A percentile compares a stretch with the other conserved stretches of the same genome.
These are phyloP conservation scores for Boletus insuetus DNA, from an alignment of 768 basidiomycete species.

Conservation along the genomic window DNA sequence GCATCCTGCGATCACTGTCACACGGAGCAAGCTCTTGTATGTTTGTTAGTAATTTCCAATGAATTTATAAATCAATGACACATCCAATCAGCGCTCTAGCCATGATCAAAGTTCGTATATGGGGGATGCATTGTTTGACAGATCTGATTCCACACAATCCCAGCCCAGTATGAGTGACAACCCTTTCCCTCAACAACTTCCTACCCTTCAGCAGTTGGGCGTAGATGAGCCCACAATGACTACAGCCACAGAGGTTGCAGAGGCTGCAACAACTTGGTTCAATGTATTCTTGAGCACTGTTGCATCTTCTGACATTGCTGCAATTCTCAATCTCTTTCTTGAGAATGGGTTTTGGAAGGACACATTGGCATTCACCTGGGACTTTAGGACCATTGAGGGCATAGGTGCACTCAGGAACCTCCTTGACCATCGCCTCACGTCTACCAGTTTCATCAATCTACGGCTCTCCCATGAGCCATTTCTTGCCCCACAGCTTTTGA, in stretches of 20 bases:
- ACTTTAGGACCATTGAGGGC: slow-evolving; percentile 49
- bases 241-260: slow-evolving; percentile 17
- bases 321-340: slow-evolving; percentile 25
- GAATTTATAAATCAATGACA: no score
- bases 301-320: slow-evolving; percentile 7
- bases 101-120: no score
- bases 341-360: slow-evolving; percentile 48
- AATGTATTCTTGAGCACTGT: slow-evolving; percentile 21
- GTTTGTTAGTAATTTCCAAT: no score
- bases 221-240: slow-evolving; percentile 17
- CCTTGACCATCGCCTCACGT: slow-evolving; percentile 33
- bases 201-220: slow-evolving; percentile 25
- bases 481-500: slow-evolving; percentile 32
- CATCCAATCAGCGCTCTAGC: no score
- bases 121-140: no score
- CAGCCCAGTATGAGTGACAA: slow-evolving; percentile 15
- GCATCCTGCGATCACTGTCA: no score
- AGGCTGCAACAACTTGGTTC: slow-evolving; percentile 24
- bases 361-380: slow-evolving; percentile 50
- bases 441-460: slow-evolving; percentile 15
- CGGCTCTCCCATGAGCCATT: slow-evolving; percentile 18
- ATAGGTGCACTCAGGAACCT: slow-evolving; percentile 36
- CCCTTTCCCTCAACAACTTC: slow-evolving; percentile 25
- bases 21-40: no score
- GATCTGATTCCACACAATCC: background rate